Evolutionary conservation across 495 filamentous ascomycete genomes (phyloP).

Genomic region (Hyaloscypha bicolor): DNA sequence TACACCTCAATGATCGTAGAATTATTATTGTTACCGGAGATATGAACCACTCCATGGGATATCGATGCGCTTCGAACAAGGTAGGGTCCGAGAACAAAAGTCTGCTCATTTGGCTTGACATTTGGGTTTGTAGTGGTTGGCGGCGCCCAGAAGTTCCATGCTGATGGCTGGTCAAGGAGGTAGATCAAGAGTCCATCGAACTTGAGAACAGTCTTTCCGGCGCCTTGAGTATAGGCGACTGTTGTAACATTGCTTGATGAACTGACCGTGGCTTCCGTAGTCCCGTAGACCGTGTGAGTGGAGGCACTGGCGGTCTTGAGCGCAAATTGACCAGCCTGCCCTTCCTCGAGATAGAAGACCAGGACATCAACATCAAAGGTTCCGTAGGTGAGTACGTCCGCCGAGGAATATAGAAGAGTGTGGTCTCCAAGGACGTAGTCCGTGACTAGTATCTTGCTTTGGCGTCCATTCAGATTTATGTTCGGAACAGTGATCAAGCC

Average conservation of each 20-base stretch:
- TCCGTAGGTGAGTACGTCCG: constrained; percentile 50
- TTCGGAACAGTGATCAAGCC: constrained; percentile 46
- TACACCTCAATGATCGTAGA: constrained; percentile 66
- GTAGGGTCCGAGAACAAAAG: constrained; percentile 70
- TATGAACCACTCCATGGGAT: constrained; percentile 33
- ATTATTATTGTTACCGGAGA: constrained; percentile 68
- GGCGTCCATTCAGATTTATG: constrained; percentile 48
- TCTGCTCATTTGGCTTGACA: constrained; percentile 38
- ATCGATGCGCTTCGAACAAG: constrained; percentile 61
- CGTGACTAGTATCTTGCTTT: constrained; percentile 53
- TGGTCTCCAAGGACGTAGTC: constrained; percentile 48
- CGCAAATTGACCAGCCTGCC: constrained; percentile 48
- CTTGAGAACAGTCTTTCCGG: constrained; percentile 39
- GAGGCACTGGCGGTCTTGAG: constrained; percentile 34
- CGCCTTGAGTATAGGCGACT: constrained; percentile 39
- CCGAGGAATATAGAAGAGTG: constrained; percentile 48
- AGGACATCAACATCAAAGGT: constrained; percentile 43
- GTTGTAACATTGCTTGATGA: constrained; percentile 30
- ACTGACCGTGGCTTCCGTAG: constrained; percentile 22
- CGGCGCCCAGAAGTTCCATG: constrained; percentile 55
- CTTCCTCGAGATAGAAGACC: constrained; percentile 45
- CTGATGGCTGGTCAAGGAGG: constrained; percentile 44
- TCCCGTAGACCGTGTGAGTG: constrained; percentile 29
- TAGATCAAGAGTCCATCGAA: constrained; percentile 41
- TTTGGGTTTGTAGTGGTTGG: constrained; percentile 41